Evolutionary conservation across 768 basidiomycete species (phyloP).

Genomic region (Boletus rubescentipes): DNA sequence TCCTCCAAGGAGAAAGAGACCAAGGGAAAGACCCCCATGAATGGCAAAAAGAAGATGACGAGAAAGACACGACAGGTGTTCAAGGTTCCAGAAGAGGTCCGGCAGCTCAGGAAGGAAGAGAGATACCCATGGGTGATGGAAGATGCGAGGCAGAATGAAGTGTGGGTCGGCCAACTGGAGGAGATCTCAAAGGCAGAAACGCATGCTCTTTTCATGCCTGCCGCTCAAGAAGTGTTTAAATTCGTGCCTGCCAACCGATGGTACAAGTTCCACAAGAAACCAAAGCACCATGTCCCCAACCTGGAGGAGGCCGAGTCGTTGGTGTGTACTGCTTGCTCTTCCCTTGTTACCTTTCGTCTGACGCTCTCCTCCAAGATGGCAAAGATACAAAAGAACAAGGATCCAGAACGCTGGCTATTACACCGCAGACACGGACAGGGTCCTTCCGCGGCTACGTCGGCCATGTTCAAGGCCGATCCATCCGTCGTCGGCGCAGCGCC

Average conservation of each 20-base stretch:
- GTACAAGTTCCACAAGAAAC: slow-evolving; percentile 91
- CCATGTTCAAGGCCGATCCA: slow-evolving; percentile 70
- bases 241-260: slow-evolving; percentile 86
- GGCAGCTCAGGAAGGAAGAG: slow-evolving; percentile 82
- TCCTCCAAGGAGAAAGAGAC: slow-evolving; percentile 33
- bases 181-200: slow-evolving; percentile 69
- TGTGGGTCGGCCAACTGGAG: slow-evolving; percentile 83
- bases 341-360: not conserved
- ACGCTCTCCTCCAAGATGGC: slow-evolving; percentile 22
- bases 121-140: slow-evolving; percentile 92
- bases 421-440: slow-evolving; percentile 58
- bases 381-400: slow-evolving; percentile 68
- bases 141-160: slow-evolving; percentile 66
- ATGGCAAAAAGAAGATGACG: slow-evolving; percentile 71
- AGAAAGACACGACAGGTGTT: slow-evolving; percentile 85
- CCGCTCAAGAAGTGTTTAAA: slow-evolving; percentile 78
- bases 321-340: slow-evolving; percentile 40
- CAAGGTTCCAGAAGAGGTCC: slow-evolving; percentile 71
- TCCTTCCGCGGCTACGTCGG: slow-evolving; percentile 59
- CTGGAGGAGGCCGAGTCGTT: slow-evolving; percentile 66
- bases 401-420: slow-evolving; percentile 69
- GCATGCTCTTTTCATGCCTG: slow-evolving; percentile 83
- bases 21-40: slow-evolving; percentile 44
- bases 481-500: slow-evolving; percentile 40
- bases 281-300: slow-evolving; percentile 69